Conservation (phyloP, 345 rosid genomes). For the Erodium maritimum region DNA sequence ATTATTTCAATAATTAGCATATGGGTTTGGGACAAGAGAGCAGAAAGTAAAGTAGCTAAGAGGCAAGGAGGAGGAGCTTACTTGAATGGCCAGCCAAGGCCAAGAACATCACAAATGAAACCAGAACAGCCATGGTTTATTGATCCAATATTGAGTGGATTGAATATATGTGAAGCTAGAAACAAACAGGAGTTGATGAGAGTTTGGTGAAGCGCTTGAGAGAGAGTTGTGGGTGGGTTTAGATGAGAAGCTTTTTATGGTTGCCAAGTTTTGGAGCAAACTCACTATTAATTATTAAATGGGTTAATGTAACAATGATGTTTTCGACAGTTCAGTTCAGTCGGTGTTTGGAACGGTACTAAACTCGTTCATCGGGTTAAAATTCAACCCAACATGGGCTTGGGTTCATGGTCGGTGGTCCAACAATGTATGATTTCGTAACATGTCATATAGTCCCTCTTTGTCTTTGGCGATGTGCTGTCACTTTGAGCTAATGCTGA, state of each 20-base stretch:
- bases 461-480: neutral
- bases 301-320: neutral
- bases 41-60: neutral
- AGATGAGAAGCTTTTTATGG: neutral
- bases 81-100: conserved; percentile 54
- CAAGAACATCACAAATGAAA: conserved; percentile 38
- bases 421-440: neutral
- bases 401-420: neutral
- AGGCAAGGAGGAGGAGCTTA: conserved; percentile 36
- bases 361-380: neutral
- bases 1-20: neutral
- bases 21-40: neutral
- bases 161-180: conserved; percentile 2
- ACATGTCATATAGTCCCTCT: no score
- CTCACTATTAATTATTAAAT: neutral
- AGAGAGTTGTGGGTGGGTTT: neutral
- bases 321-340: neutral
- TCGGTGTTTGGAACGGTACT: neutral
- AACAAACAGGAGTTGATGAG: neutral
- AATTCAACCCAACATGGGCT: neutral
- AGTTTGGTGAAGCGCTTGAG: neutral
- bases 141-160: conserved; percentile 10
- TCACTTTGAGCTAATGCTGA: neutral
- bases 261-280: neutral
- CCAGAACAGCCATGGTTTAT: conserved; percentile 46